Conservation (phyloP, 129 eudicot species). For the Erigeron canadensis region DNA sequence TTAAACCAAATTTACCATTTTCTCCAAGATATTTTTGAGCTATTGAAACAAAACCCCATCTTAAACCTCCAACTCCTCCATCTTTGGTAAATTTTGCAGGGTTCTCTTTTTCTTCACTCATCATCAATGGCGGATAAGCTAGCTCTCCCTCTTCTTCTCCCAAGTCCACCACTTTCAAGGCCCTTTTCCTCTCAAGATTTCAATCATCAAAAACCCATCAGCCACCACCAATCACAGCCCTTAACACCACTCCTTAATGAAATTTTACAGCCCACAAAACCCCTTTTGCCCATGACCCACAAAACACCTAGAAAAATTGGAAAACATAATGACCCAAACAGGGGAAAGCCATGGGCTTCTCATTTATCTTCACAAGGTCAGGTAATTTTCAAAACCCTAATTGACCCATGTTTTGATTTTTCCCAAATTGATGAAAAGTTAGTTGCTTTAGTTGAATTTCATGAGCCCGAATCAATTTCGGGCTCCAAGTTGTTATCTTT, state of each 20-base stretch:
- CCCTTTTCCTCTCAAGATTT: slow-evolving; percentile 53
- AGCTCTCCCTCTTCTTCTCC: slow-evolving; percentile 53
- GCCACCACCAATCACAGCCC: slow-evolving; percentile 35
- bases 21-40: too few species aligned
- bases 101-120: neutral
- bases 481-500: slow-evolving; percentile 36
- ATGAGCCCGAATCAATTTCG: slow-evolving; percentile 23
- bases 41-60: slow-evolving; percentile 6
- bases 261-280: slow-evolving; percentile 29
- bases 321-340: slow-evolving; percentile 62
- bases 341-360: slow-evolving; percentile 79
- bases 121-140: slow-evolving; percentile 76
- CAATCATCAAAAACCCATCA: slow-evolving; percentile 44
- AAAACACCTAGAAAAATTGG: slow-evolving; percentile 49
- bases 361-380: slow-evolving; percentile 66
- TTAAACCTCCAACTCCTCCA: slow-evolving; percentile 16
- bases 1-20: too few species aligned
- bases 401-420: slow-evolving; percentile 36
- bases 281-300: slow-evolving; percentile 34
- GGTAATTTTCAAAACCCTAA: slow-evolving; percentile 51
- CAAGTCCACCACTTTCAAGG: slow-evolving; percentile 30
- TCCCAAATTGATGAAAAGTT: slow-evolving; percentile 34
- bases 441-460: slow-evolving; percentile 31
- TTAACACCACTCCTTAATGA: slow-evolving; percentile 39
- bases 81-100: neutral